Evolutionary conservation across 495 filamentous ascomycete species (phyloP).

Genomic region (Acidiella bohemica): DNA sequence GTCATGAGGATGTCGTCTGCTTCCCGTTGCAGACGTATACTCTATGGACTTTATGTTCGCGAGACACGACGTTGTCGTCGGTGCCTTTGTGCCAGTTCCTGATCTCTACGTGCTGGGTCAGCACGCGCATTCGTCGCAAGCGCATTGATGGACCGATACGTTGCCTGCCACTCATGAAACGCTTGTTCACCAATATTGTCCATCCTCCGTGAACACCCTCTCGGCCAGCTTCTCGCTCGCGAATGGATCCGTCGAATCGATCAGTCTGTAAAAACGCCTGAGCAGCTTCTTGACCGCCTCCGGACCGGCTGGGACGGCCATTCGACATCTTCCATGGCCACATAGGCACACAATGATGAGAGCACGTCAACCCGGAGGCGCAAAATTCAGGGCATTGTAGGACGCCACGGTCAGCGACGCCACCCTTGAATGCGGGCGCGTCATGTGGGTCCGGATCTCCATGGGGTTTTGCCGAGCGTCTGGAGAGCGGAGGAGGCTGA

Average conservation of each 20-base stretch:
- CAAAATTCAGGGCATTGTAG: too few relatives aligned
- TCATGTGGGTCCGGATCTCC: too few relatives aligned
- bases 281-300: constrained; percentile 3
- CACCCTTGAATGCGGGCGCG: too few relatives aligned
- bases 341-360: too few relatives aligned
- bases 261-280: constrained; percentile 3
- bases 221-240: neutral
- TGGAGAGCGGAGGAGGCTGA: too few relatives aligned
- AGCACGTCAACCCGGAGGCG: too few relatives aligned
- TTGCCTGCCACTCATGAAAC: neutral
- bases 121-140: too few relatives aligned
- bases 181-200: constrained; percentile 7
- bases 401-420: too few relatives aligned
- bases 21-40: constrained; percentile 4
- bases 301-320: constrained; percentile 4
- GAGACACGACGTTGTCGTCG: neutral
- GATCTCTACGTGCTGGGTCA: constrained; percentile 3
- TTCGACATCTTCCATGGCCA: constrained; percentile 8
- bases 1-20: constrained; percentile 8
- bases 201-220: constrained; percentile 1
- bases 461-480: too few relatives aligned
- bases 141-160: too few relatives aligned
- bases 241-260: neutral
- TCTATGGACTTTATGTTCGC: constrained; percentile 1
- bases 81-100: neutral